Percentiles rank a stretch among this genome's conserved stretches.
phyloP scores from a whole-genome alignment of 192 early-diverging fungal genomes.

The Phlyctochytrium planicorne region DNA sequence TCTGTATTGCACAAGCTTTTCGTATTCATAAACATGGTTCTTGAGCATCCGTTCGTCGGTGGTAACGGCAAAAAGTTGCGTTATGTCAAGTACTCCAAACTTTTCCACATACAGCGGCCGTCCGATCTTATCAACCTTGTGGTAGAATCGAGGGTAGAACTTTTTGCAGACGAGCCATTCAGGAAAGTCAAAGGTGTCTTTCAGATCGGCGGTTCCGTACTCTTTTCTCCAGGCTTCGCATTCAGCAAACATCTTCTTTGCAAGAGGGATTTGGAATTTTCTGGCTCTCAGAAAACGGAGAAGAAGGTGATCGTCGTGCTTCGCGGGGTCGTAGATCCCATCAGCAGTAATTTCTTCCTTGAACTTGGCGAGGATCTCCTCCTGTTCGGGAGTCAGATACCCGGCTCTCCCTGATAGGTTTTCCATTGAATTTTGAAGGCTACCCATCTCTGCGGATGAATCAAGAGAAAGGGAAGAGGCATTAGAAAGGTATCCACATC shows the following conservation, averaged over 20 bases:
- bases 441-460: background rate
- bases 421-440: conserved; percentile 18
- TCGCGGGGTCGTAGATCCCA: conserved; percentile 50
- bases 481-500: too few species aligned
- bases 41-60: conserved; percentile 70
- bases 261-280: conserved; percentile 60
- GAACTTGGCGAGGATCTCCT: conserved; percentile 53
- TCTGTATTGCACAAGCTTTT: conserved; percentile 66
- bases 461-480: background rate
- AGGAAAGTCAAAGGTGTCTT: conserved; percentile 56
- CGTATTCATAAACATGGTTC: conserved; percentile 74
- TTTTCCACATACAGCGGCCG: conserved; percentile 91
- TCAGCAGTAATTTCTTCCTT: conserved; percentile 52
- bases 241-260: conserved; percentile 74
- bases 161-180: conserved; percentile 63
- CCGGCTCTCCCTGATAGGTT: conserved; percentile 56
- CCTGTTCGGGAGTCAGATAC: conserved; percentile 59
- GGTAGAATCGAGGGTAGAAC: conserved; percentile 76
- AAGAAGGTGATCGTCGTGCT: conserved; percentile 66
- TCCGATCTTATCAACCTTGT: conserved; percentile 89
- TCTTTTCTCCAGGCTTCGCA: conserved; percentile 68
- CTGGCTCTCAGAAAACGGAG: conserved; percentile 74
- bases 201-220: conserved; percentile 55
- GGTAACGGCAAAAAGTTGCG: conserved; percentile 61
- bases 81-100: conserved; percentile 68